Base-by-base conservation (phyloP, 1,284 basidiomycete species). In the Puccinia novopanici region DNA sequence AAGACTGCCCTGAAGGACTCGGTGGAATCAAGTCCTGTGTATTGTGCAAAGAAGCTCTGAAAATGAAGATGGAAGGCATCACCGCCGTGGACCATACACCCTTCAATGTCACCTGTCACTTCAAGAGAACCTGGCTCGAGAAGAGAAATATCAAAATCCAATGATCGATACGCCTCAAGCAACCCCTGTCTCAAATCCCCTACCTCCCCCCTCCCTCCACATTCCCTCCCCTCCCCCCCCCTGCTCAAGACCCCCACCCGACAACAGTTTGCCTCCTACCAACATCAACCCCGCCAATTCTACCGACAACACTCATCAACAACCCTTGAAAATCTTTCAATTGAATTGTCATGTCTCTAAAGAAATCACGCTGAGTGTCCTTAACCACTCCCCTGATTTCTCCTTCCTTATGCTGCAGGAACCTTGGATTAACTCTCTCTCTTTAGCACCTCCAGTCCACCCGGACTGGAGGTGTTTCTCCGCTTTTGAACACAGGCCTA, bases 401-500 rank as follows among this genome's bases (percentile, higher is more conserved):
- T n/a, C 19, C 12, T n/a, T 48, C 5, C 65, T 68, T 1, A 10
- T 68, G 3, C 8, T 68, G 0, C 65, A 68, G 22, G 65, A 68
- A 48, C 65, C 40, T 8, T 68, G 65, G 65, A 48, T 68, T 48
- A 68, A 68, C 65, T 24, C 40, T 15, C n/a, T 68, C 0, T 10
- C 67, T 50, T 12, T 50, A 12, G 15, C 24, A 1, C 67, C 34
- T 4, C 67, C 67, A 6, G 45, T 52, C 1, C 22, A 70, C 24
- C 45, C 4, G 24, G 30, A 50, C 4, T 70, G 67, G 67, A 0
- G 15, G 12, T 6, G 27, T 15, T 50, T 70, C 50, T 8, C 13
- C 9, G 24, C 45, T 17, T 37, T n/a, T n/a, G 45, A 70, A 52
- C 45, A 70, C 48, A 9, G 17, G 19, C 67, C 45, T 1, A 27